Base-by-base conservation (phyloP, 1,284 basidiomycete species). In the Xerocomus minutiporus region DNA sequence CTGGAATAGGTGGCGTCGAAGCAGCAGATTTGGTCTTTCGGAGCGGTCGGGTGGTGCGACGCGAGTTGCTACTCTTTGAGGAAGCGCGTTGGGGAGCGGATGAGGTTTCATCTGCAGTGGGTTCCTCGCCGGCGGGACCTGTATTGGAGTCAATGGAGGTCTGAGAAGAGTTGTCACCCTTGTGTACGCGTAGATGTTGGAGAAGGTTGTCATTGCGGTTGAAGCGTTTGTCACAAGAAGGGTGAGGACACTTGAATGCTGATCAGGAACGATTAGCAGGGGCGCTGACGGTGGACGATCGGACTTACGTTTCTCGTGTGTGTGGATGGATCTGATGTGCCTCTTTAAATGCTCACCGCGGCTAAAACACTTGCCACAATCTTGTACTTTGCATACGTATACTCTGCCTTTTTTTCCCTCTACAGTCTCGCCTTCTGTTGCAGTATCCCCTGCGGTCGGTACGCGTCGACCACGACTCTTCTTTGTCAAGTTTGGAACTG, bases 341-440 rank as follows among this genome's bases (percentile, higher is more conserved):
- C 88, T 76, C 70, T 88, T 88, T 53, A 91, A 75, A 67, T 91
- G 89, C 59, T 90, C 86, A 8, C 82, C 81, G 34, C 88, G 79
- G 57, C 77, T 78, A 68, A 91, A 91, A 52, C 80, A 81, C 65
- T 88, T 89, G 26, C 79, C 81, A 64, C 87, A 89, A 1, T 77
- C 81, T 48, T 81, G 75, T 12, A 87, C 84, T 51, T 77, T 77
- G 66, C 86, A 89, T 2, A 81, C 70, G 60, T 86, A 84, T 59
- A 78, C 64, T 61, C 81, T 68, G 28, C 69, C 71, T 43, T 74
- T 75, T 60, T 72, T 75, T 38, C 73, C 69, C 25, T 70, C 67
- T 5, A 48, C 17, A 23, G 0, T 56, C 54, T 73, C 65, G 55
- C 66, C 58, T 45, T 67, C 64, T 52, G 55, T 23, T 36, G 59